Base-by-base conservation (phyloP, 176 grass and related monocot species). In the Oryza brachyantha region DNA sequence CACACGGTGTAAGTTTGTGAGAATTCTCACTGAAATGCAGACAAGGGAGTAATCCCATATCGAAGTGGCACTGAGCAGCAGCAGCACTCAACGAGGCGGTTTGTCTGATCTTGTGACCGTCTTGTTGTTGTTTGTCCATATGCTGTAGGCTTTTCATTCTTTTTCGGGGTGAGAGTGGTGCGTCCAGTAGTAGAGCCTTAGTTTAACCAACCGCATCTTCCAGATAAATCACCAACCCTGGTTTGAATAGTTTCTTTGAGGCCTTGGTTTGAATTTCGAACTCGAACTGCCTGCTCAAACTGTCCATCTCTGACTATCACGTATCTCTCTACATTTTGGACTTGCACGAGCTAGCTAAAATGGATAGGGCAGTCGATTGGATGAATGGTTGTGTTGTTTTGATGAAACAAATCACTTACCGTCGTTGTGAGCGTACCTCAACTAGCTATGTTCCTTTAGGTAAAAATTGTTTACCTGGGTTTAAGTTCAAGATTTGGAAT, bases 1-100 rank as follows among this genome's bases (percentile, higher is more conserved):
- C 31, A 26, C 76, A 67, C 63, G 63, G 41, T 13, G 75, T 37
- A 2, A 0, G 10, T 35, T 57, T 3, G n/a, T 4, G 8, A 58
- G 40, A 48, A 77, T 70, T 70, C 16, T 57, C 9, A 16, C 34
- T 68, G 65, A 29, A 42, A 60, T 70, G 50, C 52, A 57, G 78
- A 80, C 78, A 41, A 60, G 16, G 26, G 65, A 21, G 65, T 14
- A 41, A 59, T 28, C 37, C 65, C 50, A 29, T 31, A 59, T 39
- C 77, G 40, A n/a, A 80, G 65, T 59, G 77, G 24, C 67, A 36
- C 5, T 3, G 4, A 1, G 4, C 31, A 37, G 61, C 21, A 25
- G 41, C 10, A 29, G 8, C 11, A 22, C 42, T 21, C 13, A 77
- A 64, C 59, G 59, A 77, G 59, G 37, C 16, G 63, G n/a, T 68